Base-by-base conservation (phyloP, 345 rosid species). In the Salix arbutifolia region DNA sequence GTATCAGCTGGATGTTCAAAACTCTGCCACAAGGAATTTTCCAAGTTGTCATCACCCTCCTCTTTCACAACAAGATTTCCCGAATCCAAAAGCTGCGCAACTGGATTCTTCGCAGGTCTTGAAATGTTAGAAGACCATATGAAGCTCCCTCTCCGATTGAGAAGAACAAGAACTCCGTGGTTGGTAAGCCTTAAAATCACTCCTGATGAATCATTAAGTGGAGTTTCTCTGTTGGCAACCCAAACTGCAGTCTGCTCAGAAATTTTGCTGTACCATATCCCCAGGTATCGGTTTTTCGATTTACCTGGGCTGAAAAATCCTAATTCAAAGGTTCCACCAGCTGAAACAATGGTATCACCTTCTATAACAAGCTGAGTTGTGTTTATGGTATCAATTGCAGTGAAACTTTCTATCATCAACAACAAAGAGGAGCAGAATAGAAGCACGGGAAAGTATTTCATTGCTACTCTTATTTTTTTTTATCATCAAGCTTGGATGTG, bases 231-330 rank as follows among this genome's bases (percentile, higher is more conserved):
- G 30, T 68, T 68, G 71, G 71, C 71, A 42, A 68, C 71, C 71
- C 71, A 68, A 38, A 40, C 50, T 3, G 42, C 30, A 1, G 71
- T 68, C 6, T 14, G 9, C 11, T 10, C 42, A 21, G 71, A 40
- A 19, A 68, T 16, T 9, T 42, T 37, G 6, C 42, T 12, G 28
- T 68, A 68, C 71, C 71, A 68, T 16, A 68, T 40, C 50, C 71
- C 71, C 71, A 68, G 21, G 71, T 37, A 68, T 7, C 71, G 71
- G 17, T 37, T 68, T n/a, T 23, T 68, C 5, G 71, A 68, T 4
- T 37, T 37, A 7, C 71, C 52, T n/a, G 71, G 71, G 30, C 71
- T 68, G 71, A 68, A 68, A 38, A 68, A 68, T 11, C 71, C 71
- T 21, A 68, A 25, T 14, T 37, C 71, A 53, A 4, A 72, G 75